Percentiles rank a stretch among this genome's conserved stretches.
phyloP scores from a whole-genome alignment of 73 alveolate species.

The Diophrys appendiculata region DNA sequence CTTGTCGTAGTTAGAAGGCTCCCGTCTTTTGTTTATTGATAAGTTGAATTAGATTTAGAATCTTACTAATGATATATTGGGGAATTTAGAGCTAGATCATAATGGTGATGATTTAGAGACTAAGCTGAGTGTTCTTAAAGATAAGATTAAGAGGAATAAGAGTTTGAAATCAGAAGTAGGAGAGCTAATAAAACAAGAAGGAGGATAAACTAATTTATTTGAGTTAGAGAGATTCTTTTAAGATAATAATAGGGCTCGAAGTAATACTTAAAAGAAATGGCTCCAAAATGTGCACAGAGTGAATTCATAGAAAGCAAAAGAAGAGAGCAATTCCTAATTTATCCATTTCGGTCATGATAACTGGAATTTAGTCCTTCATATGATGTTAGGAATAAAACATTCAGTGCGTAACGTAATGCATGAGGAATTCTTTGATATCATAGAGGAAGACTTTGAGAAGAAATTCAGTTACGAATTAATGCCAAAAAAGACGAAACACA shows the following conservation, averaged over 20 bases:
- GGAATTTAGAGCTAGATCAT: neutral
- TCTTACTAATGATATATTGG: neutral
- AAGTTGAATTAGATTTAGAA: neutral
- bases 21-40: neutral
- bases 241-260: neutral
- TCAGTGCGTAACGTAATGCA: conserved; percentile 53
- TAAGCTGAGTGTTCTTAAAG: neutral
- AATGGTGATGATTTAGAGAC: neutral
- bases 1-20: no score
- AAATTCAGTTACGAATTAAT: conserved; percentile 42
- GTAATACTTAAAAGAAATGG: neutral
- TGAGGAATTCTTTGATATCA: conserved; percentile 36
- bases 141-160: neutral
- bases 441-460: conserved; percentile 37
- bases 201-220: neutral
- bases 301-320: neutral
- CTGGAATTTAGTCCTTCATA: conserved; percentile 82
- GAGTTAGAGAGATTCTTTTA: neutral
- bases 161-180: neutral
- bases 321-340: conserved; percentile 1
- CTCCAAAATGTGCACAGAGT: neutral
- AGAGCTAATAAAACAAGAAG: neutral
- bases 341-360: conserved; percentile 89
- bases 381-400: conserved; percentile 87
- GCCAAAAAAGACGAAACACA: conserved; percentile 33